Percentiles rank a stretch among this genome's conserved stretches.
These are phyloP conservation scores for Beauveria sp. DNA, from an alignment of 2,329 filamentous ascomycete genomes.

Conservation along the genomic window DNA sequence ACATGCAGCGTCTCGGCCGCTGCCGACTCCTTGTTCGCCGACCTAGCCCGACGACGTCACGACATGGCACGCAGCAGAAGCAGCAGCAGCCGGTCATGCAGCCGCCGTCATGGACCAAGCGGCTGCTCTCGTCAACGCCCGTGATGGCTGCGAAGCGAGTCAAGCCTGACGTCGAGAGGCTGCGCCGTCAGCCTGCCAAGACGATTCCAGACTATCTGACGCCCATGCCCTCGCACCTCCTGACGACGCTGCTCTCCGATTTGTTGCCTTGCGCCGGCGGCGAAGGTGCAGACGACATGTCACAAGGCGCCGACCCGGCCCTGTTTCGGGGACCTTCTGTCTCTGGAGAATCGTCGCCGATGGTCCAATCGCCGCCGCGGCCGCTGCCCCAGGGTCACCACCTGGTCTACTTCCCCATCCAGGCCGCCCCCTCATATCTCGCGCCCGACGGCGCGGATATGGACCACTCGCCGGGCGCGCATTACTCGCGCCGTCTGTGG, in stretches of 20 bases:
- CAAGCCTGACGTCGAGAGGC: constrained; percentile 14
- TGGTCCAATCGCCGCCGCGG: constrained; percentile 17
- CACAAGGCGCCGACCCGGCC: neutral
- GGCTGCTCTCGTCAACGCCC: neutral
- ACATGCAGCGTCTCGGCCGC: neutral
- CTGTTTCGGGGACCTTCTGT: neutral
- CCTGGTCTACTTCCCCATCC: constrained; percentile 78
- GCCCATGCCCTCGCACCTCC: constrained; percentile 56
- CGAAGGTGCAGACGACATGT: neutral
- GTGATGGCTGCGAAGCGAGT: neutral
- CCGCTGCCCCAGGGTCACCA: constrained; percentile 63
- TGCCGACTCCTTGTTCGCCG: neutral
- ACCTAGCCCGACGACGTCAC: neutral
- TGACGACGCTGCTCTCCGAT: constrained; percentile 54
- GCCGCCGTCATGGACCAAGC: neutral
- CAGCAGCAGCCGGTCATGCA: neutral
- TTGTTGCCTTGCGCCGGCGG: constrained; percentile 21
- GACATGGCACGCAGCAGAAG: neutral
- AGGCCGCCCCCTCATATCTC: constrained; percentile 52
- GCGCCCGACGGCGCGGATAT: constrained; percentile 79
- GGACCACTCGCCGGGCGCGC: constrained; percentile 63
- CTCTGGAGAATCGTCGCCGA: constrained; percentile 8
- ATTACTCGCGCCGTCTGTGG: constrained; percentile 78
- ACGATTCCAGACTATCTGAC: constrained; percentile 39
- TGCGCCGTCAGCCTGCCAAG: constrained; percentile 24